Conservation (phyloP, 139 green algal genomes). For the Edaphochlamys debaryana region DNA sequence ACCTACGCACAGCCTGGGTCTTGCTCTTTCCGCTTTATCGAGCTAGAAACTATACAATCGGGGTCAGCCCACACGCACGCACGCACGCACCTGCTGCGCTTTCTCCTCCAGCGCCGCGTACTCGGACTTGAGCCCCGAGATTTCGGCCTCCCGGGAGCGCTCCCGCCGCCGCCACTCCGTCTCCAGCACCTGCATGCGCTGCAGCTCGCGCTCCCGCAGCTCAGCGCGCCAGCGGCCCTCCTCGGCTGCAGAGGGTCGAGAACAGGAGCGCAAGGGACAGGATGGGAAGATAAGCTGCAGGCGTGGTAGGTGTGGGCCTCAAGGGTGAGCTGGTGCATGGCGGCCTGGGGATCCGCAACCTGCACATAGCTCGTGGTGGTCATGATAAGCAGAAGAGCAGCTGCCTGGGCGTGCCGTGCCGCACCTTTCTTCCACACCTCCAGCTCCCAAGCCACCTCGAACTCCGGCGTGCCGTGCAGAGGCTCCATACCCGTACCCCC, state of each 20-base stretch:
- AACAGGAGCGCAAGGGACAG: not conserved
- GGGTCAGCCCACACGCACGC: too few species aligned
- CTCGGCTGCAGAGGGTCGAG: slow-evolving; percentile 48
- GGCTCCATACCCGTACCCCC: not conserved
- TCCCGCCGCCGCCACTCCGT: slow-evolving; percentile 70
- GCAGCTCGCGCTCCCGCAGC: slow-evolving; percentile 61
- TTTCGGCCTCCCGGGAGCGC: slow-evolving; percentile 48
- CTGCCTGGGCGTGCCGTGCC: too few species aligned
- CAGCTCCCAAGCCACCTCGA: slow-evolving; percentile 68
- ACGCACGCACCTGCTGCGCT: slow-evolving; percentile 47
- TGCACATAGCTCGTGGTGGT: too few species aligned
- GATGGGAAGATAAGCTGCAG: too few species aligned
- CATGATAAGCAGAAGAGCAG: too few species aligned
- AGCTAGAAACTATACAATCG: too few species aligned
- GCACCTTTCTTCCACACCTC: slow-evolving; percentile 74
- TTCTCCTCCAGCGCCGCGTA: slow-evolving; percentile 53
- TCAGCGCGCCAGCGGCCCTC: slow-evolving; percentile 57
- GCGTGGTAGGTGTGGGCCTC: too few species aligned
- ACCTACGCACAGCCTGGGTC: too few species aligned
- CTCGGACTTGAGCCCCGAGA: slow-evolving; percentile 33
- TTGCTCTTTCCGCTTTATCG: too few species aligned
- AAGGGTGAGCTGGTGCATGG: too few species aligned
- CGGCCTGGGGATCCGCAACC: too few species aligned
- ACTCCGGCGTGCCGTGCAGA: slow-evolving; percentile 47
- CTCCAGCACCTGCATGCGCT: slow-evolving; percentile 72